A percentile compares a stretch with the other conserved stretches of the same genome.
Evolutionary conservation across 108 stramenopile genomes (phyloP).

Genomic region (Skeletonema tropicum): DNA sequence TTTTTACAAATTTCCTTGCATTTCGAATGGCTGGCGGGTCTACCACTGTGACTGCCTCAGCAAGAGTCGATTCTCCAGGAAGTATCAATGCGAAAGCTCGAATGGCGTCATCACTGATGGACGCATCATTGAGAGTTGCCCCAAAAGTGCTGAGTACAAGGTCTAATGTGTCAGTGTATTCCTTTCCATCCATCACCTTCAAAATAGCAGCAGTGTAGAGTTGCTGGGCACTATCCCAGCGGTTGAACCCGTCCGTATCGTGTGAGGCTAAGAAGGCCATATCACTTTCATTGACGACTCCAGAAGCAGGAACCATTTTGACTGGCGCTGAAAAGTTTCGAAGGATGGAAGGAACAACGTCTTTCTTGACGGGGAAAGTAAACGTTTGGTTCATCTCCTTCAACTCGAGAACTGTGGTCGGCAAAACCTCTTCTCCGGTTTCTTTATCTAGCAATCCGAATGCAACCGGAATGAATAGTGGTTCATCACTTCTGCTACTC

Average conservation of each 20-base stretch:
- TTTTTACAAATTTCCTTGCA: conserved; percentile 68
- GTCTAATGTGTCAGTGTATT: conserved; percentile 40
- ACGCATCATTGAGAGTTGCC: conserved; percentile 51
- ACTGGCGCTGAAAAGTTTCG: conserved; percentile 81
- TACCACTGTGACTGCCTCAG: conserved; percentile 69
- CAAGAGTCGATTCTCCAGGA: conserved; percentile 79
- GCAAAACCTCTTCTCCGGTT: conserved; percentile 49
- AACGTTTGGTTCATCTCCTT: conserved; percentile 65
- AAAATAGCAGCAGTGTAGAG: conserved; percentile 66
- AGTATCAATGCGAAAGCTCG: conserved; percentile 84
- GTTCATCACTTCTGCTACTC: conserved; percentile 43
- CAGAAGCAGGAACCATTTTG: conserved; percentile 49
- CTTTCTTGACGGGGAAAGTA: conserved; percentile 46
- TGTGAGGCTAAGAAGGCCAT: conserved; percentile 83
- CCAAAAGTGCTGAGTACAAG: conserved; percentile 66
- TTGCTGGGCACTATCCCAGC: conserved; percentile 89
- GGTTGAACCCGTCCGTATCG: conserved; percentile 94
- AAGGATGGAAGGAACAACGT: conserved; percentile 65
- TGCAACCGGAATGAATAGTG: conserved; percentile 71
- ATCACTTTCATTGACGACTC: conserved; percentile 59
- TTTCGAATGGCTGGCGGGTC: conserved; percentile 79
- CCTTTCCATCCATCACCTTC: conserved; percentile 50
- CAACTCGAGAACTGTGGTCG: conserved; percentile 56
- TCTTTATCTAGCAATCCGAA: conserved; percentile 63
- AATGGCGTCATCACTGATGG: conserved; percentile 72